These are phyloP conservation scores for Phallus indusiatus DNA, from an alignment of 768 basidiomycete genomes.

Conservation along the genomic window DNA sequence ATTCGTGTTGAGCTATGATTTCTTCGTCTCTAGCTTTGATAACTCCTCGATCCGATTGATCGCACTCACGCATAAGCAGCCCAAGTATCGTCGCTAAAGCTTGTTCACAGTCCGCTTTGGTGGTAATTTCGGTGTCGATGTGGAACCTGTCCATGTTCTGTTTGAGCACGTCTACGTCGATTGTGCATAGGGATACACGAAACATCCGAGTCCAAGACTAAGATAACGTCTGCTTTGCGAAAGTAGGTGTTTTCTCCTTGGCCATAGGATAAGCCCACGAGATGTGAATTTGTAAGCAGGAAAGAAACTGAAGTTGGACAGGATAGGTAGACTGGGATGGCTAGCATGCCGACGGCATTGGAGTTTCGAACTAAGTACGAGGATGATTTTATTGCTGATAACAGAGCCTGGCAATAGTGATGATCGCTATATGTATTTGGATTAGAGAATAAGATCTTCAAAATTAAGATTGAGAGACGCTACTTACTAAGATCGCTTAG, in stretches of 20 bases:
- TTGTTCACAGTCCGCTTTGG: constrained; percentile 43
- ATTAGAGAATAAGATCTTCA: not conserved
- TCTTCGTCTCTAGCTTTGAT: constrained; percentile 15
- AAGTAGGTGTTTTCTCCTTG: constrained; percentile 38
- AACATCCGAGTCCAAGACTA: constrained; percentile 56
- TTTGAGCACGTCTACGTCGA: constrained; percentile 28
- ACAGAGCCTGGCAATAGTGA: constrained; percentile 39
- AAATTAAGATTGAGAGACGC: too few relatives aligned
- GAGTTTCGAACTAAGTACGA: constrained; percentile 51
- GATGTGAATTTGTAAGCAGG: constrained; percentile 47
- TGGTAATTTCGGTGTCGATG: constrained; percentile 53
- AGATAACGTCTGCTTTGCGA: constrained; percentile 46
- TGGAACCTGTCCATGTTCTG: constrained; percentile 49
- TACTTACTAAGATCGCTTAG: constrained; percentile 31
- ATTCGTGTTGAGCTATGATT: constrained; percentile 8
- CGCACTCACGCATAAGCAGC: constrained; percentile 15
- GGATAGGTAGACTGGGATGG: constrained; percentile 43
- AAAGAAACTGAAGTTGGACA: constrained; percentile 44
- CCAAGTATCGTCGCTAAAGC: constrained; percentile 42
- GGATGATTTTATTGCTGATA: constrained; percentile 41
- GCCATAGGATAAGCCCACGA: constrained; percentile 44
- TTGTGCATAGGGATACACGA: constrained; percentile 50
- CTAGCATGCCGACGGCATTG: constrained; percentile 36
- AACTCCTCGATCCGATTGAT: not conserved
- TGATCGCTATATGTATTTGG: constrained; percentile 22